phyloP scores from a whole-genome alignment of 2,329 filamentous ascomycete species.

The Diaporthe nobilis region DNA sequence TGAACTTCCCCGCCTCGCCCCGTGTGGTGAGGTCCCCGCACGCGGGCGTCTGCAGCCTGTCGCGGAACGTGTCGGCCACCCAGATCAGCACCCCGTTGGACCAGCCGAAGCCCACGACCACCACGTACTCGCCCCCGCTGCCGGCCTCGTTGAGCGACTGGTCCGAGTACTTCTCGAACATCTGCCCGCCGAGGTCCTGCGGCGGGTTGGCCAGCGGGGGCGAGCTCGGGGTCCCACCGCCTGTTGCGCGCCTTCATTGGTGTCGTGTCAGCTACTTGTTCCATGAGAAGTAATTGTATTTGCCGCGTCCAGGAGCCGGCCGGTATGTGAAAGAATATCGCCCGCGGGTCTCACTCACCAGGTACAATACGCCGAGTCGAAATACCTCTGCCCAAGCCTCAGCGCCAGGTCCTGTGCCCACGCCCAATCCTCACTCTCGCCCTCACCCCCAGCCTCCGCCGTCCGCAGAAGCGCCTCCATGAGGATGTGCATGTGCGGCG shows the following conservation, averaged over 20 bases:
- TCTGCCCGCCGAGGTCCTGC: constrained; percentile 65
- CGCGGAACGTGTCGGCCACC: constrained; percentile 73
- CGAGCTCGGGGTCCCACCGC: constrained; percentile 69
- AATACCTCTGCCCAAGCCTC: constrained; percentile 73
- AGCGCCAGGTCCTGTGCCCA: constrained; percentile 70
- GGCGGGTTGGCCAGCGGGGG: constrained; percentile 64
- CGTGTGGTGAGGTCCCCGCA: constrained; percentile 65
- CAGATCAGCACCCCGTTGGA: constrained; percentile 78
- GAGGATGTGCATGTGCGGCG: constrained; percentile 74
- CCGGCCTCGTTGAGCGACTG: constrained; percentile 72
- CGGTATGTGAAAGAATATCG: too few species aligned
- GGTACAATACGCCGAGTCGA: constrained; percentile 78
- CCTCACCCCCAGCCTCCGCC: constrained; percentile 66
- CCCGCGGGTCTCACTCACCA: constrained; percentile 61
- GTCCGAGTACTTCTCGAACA: constrained; percentile 80
- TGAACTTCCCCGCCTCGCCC: constrained; percentile 44
- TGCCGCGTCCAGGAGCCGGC: too few species aligned
- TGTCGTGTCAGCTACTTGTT: background rate
- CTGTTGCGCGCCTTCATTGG: constrained; percentile 62
- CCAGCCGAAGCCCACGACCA: constrained; percentile 81
- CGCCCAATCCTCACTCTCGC: constrained; percentile 64
- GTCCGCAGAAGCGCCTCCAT: constrained; percentile 74
- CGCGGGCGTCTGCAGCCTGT: constrained; percentile 67
- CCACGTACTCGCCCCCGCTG: constrained; percentile 76
- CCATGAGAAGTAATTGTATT: too few species aligned